Evolutionary conservation across 2,329 filamentous ascomycete species (phyloP), one percentile per base, ranked within the genome.

Genomic region (Neonectria neomacrospora): DNA sequence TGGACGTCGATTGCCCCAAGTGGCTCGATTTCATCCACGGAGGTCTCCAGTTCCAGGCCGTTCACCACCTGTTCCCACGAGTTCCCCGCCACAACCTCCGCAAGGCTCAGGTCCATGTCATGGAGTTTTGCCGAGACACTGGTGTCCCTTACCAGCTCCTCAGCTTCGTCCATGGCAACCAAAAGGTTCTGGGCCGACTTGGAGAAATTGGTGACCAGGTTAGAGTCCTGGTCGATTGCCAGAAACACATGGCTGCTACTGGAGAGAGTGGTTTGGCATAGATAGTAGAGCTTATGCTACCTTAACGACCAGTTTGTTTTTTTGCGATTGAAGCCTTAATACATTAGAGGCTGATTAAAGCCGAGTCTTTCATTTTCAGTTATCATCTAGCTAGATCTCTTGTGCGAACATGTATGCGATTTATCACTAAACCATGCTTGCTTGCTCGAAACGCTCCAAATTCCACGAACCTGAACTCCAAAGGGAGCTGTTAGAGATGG

Each of bases 11-110:
- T 70, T 92, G 90, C 76, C 90, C 90, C 0, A 79, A 82, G 23
- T 92, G 90, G 90, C 79, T 92, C 26, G 90, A 92, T 74, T 92
- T 88, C 69, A 82, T 91, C 73, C 90, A 92, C 74, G 90, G 90
- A 52, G 90, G 90, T 1, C 80, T 92, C 28, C 90, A 92, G 77
- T 92, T 92, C 78, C 90, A 92, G 76, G 89, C 86, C 7, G 85
- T 91, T 2, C 90, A 92, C 75, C 90, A 92, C 68, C 76, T 92
- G 11, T 92, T 89, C 71, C 90, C 90, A 3, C 83, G 90, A 5
- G 82, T 91, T 56, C 90, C 90, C 1, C 79, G 90, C 23, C 90
- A 92, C 76, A 92, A 92, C 74, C 78, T 92, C 10, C 82, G 90
- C 55, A 78, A 80, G 66, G 82, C 85, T 2, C 89, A 91, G 77